Evolutionary conservation across 1,284 basidiomycete genomes (phyloP), one percentile per base, ranked within the genome.

Genomic region (Peniophora sp.): DNA sequence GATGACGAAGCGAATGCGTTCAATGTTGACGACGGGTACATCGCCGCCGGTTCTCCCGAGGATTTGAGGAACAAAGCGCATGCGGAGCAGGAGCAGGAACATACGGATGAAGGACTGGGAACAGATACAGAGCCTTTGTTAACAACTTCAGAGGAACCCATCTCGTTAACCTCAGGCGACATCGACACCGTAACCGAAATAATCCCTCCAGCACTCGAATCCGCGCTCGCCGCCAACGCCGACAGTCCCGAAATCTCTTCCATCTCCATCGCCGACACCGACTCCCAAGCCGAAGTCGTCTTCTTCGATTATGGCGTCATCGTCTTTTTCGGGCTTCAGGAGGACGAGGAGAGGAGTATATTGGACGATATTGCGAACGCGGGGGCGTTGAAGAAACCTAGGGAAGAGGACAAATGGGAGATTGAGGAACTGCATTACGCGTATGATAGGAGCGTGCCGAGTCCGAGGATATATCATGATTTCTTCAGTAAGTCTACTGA

Each of bases 401-500:
- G 85, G 32, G 67, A 65, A 1, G 83, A 91, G 61, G 78, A 77
- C 12, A 79, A 88, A 53, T 94, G 92, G 91, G 91, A 95, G 65
- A 73, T 92, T 14, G 92, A 96, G 63, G 87, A 92, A 61, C 94
- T 87, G 59, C 92, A 95, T 69, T 95, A 83, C 66, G 75, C 80
- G 88, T 90, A 95, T 64, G 93, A 97, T 60, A 79, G 86, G 1
- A 72, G 85, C 47, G 90, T 92, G n/a, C 75, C 80, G 19, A 93
- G 85, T 61, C 92, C 86, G 39, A 81, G 88, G 52, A 92, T 96
- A 60, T 91, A 91, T 67, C 92, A 94, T 57, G 91, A 94, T 65
- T 92, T 94, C 65, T 94, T 94, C 71, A 94, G 85, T 88, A 60
- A 56, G 81, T 70, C 22, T 16, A 47, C 38, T 11, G 19, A 3